Percentiles rank a stretch among this genome's conserved stretches.
phyloP scores from a whole-genome alignment of 352 stramenopile genomes.

The Phytophthora cryptogea region DNA sequence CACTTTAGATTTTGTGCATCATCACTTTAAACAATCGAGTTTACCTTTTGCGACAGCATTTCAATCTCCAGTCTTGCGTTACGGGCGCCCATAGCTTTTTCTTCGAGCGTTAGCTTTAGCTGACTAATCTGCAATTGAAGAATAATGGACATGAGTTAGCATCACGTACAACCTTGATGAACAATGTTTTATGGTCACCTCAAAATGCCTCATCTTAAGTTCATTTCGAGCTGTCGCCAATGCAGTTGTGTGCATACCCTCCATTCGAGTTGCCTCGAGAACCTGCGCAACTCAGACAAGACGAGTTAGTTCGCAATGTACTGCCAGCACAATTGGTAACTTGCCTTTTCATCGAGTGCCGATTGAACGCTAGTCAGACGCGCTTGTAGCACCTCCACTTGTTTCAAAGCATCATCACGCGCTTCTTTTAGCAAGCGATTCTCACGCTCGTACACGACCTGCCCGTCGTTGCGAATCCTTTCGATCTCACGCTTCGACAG shows the following conservation, averaged over 20 bases:
- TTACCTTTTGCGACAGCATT: slow-evolving; percentile 77
- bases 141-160: neutral
- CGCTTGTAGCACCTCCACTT: slow-evolving; percentile 58
- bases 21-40: neutral
- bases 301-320: neutral
- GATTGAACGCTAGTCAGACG: slow-evolving; percentile 52
- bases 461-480: slow-evolving; percentile 60
- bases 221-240: slow-evolving; percentile 59
- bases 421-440: slow-evolving; percentile 73
- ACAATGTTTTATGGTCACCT: slow-evolving; percentile 34
- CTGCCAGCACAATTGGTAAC: neutral
- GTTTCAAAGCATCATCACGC: slow-evolving; percentile 62
- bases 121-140: slow-evolving; percentile 50
- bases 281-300: slow-evolving; percentile 23
- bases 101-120: slow-evolving; percentile 62
- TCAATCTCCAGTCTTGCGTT: slow-evolving; percentile 51
- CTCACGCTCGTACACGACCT: slow-evolving; percentile 74
- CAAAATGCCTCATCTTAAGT: slow-evolving; percentile 84
- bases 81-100: slow-evolving; percentile 44
- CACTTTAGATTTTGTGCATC: neutral
- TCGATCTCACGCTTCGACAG: slow-evolving; percentile 73
- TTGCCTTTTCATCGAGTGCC: slow-evolving; percentile 58
- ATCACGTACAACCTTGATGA: neutral
- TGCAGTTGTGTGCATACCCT: slow-evolving; percentile 55
- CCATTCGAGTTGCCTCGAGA: slow-evolving; percentile 55